Evolutionary conservation across 1,139 yeast species (phyloP), one percentile per base, ranked within the genome.

Genomic region (Diutina siamensis): DNA sequence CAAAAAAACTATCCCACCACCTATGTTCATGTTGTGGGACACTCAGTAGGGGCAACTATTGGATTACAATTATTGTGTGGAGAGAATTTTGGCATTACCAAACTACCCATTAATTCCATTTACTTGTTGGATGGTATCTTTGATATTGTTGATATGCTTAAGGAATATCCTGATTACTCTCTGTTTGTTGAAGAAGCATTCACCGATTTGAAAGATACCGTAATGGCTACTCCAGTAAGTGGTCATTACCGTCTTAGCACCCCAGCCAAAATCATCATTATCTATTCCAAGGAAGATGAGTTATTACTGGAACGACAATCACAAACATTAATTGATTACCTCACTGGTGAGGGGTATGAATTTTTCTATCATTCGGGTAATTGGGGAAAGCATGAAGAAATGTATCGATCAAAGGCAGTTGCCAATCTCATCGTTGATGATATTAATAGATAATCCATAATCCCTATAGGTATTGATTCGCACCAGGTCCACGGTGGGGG

Each of bases 1-100:
- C 50, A 56, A 2, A 18, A 46, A 1, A 45, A 53, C 4, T 53
- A 52, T 44, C 51, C 50, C 1, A 46, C 53, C 1, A 47, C 46
- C 0, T 52, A 62, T 18, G 50, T 68, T 17, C 64, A 65, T 48
- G 49, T 79, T 5, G 68, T 77, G 4, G 95, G 95, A 0, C 95
- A 87, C 60, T 83, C 94, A 0, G 94, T 82, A 2, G 95, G 96
- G 0, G 87, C 92, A 1, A 79, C 85, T 2, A 57, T 87, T 44
- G 68, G 76, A 2, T 63, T 83, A 31, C 94, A 85, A 57, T 54
- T 78, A 20, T 10, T 25, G 7, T 15, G 12, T 17, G n/a, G n/a
- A n/a, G n/a, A n/a, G n/a, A n/a, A n/a, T n/a, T n/a, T n/a, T n/a
- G n/a, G n/a, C n/a, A n/a, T n/a, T n/a, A n/a, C n/a, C n/a, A 35